A percentile compares a stretch with the other conserved stretches of the same genome.
Evolutionary conservation across 345 rosid genomes (phyloP).

Genomic region (Rhodomyrtus tomentosa): DNA sequence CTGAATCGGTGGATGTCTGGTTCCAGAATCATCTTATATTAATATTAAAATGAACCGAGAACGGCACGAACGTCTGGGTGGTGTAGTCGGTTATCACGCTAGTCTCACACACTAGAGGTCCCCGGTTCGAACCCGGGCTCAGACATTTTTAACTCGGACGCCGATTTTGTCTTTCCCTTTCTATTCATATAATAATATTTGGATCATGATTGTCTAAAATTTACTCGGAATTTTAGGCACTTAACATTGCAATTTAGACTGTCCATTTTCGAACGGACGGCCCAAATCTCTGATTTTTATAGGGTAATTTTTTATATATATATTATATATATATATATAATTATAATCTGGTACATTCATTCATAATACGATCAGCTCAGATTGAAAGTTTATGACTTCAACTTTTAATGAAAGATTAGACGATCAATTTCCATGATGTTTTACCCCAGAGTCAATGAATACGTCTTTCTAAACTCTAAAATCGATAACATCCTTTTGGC

Average conservation of each 20-base stretch:
- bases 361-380: too few relatives aligned
- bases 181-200: background rate
- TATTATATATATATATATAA: too few relatives aligned
- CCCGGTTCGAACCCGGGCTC: slow-evolving; percentile 60
- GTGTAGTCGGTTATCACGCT: slow-evolving; percentile 71
- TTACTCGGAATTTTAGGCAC: too few relatives aligned
- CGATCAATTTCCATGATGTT: too few relatives aligned
- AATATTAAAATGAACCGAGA: accelerated
- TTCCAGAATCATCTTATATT: background rate
- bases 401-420: too few relatives aligned
- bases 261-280: too few relatives aligned
- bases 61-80: slow-evolving; percentile 23
- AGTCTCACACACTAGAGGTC: slow-evolving; percentile 70
- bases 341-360: too few relatives aligned
- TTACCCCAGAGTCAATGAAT: background rate
- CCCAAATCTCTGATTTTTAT: too few relatives aligned
- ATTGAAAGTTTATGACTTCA: too few relatives aligned
- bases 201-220: too few relatives aligned
- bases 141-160: slow-evolving; percentile 5
- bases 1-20: background rate
- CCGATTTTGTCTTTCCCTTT: background rate
- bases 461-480: background rate
- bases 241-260: too few relatives aligned
- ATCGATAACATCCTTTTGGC: background rate
- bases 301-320: too few relatives aligned